phyloP scores from a whole-genome alignment of 2,329 filamentous ascomycete species.

The Albophoma yamanashiensis region DNA sequence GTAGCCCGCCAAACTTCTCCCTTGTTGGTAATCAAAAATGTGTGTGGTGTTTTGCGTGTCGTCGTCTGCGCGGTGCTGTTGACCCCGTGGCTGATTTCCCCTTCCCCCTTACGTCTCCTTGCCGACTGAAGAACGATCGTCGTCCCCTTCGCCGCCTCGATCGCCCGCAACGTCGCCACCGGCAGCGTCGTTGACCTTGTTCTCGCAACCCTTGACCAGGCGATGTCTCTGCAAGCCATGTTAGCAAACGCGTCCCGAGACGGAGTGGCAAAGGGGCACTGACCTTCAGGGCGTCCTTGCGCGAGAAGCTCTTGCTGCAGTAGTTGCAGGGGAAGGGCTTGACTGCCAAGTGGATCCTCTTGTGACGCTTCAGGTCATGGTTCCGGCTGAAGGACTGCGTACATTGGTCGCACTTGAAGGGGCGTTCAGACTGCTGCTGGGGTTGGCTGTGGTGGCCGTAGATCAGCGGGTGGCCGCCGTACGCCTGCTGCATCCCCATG shows the following conservation, averaged over 20 bases:
- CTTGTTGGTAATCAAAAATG: neutral
- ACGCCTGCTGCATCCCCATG: slow-evolving; percentile 42
- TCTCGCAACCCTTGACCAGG: slow-evolving; percentile 53
- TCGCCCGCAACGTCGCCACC: slow-evolving; percentile 10
- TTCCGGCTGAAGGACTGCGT: slow-evolving; percentile 92
- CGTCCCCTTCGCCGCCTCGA: slow-evolving; percentile 3
- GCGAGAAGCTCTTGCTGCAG: slow-evolving; percentile 93
- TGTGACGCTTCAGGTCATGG: slow-evolving; percentile 92
- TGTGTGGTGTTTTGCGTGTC: neutral
- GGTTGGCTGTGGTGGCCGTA: slow-evolving; percentile 45
- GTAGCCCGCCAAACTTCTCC: neutral
- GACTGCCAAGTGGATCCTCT: slow-evolving; percentile 85
- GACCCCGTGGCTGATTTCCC: neutral
- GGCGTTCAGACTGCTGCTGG: slow-evolving; percentile 56
- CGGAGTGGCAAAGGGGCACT: slow-evolving; percentile 12
- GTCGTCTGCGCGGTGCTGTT: neutral
- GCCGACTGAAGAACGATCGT: slow-evolving; percentile 2
- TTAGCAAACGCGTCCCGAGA: slow-evolving; percentile 5
- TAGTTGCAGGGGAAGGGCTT: slow-evolving; percentile 89
- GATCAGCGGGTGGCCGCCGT: slow-evolving; percentile 50
- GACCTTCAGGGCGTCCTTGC: slow-evolving; percentile 96
- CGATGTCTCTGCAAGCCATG: slow-evolving; percentile 39
- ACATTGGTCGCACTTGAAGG: slow-evolving; percentile 91
- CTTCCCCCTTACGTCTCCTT: slow-evolving; percentile 1
- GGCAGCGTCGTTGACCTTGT: slow-evolving; percentile 15